phyloP scores from a whole-genome alignment of 139 green algal species.

The Trebouxia sp. region DNA sequence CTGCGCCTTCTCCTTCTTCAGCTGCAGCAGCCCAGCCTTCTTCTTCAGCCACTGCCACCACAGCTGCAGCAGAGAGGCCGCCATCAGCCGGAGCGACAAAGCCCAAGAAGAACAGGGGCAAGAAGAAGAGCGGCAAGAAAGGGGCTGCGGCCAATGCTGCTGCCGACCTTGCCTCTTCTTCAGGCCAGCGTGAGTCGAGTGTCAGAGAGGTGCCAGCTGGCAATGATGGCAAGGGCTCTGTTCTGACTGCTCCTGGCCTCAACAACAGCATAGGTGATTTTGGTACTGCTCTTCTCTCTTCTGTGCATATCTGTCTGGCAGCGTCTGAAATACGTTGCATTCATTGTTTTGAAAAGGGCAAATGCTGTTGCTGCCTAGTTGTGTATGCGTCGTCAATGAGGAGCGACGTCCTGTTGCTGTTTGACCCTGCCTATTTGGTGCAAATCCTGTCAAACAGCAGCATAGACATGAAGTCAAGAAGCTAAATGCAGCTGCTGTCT shows the following conservation, averaged over 20 bases:
- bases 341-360: too few relatives aligned
- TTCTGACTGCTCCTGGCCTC: background rate
- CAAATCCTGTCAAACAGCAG: too few relatives aligned
- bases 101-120: slow-evolving; percentile 7
- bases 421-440: too few relatives aligned
- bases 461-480: too few relatives aligned
- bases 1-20: background rate
- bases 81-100: background rate
- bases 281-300: background rate
- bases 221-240: background rate
- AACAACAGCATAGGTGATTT: background rate
- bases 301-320: background rate
- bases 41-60: background rate
- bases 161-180: background rate
- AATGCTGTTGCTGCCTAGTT: too few relatives aligned
- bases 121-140: background rate
- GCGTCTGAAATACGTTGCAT: too few relatives aligned
- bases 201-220: slow-evolving; percentile 8
- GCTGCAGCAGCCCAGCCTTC: background rate
- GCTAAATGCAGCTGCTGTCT: too few relatives aligned
- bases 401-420: too few relatives aligned
- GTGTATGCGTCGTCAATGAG: too few relatives aligned
- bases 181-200: background rate
- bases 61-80: background rate
- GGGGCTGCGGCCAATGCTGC: background rate